Evolutionary conservation across 176 grass and related monocot species (phyloP), one percentile per base, ranked within the genome.

Genomic region (Echinochloa phyllopogon): DNA sequence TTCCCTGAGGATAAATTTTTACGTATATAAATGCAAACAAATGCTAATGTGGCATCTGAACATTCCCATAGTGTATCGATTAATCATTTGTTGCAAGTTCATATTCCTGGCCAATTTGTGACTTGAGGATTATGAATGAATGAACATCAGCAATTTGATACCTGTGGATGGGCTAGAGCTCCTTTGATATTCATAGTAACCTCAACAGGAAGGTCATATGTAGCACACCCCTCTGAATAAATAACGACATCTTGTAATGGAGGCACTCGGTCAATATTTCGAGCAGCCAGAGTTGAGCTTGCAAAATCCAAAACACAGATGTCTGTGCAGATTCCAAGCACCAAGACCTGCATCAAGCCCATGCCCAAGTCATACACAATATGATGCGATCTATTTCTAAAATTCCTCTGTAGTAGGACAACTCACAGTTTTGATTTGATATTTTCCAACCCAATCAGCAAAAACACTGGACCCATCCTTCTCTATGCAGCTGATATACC

Each of bases 151-250:
- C 50, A 21, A 21, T 42, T 36, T 6, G 18, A 83, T 86, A 99
- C 91, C 93, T 96, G 96, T 20, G 96, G 96, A 94, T 96, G 93
- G 29, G 96, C 81, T 9, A 94, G 78, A 66, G 91, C 80, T 76
- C 91, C 91, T 70, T 92, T 83, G 56, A 94, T 90, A 83, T 85
- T 95, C 61, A 52, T 80, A 65, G 95, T 87, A 64, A 92, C 72
- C 72, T 92, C 75, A 88, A 85, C 63, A 53, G 89, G 93, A 49
- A 98, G 87, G 84, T 98, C 87, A 78, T 85, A 98, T 47, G 96
- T 98, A 38, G 93, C 96, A 88, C 93, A 98, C 20, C 95, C 93
- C 78, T 86, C 86, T 6, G 93, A 95, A 86, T 98, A 95, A 69
- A 98, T 93, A 6, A 95, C 84, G 38, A 94, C 72, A 89, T 95